Conservation (phyloP, 495 filamentous ascomycete species). For the Neurospora hispaniola region DNA sequence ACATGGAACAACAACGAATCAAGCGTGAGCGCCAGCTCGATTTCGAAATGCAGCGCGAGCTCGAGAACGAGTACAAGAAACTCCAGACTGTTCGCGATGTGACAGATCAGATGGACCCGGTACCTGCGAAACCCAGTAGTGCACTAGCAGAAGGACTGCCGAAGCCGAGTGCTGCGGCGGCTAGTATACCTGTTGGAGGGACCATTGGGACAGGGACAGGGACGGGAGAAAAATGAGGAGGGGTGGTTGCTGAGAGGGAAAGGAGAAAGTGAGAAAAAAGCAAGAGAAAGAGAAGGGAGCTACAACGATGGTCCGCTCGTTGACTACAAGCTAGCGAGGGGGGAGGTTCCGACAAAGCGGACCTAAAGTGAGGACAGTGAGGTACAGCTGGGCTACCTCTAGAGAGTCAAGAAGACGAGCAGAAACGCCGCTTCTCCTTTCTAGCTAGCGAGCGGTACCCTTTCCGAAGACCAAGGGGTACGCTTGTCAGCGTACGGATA, state of each 20-base stretch:
- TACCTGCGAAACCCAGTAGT: neutral
- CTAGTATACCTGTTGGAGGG: neutral
- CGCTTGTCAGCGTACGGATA: neutral
- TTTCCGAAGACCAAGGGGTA: neutral
- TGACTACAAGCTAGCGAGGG: neutral
- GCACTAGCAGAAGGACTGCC: neutral
- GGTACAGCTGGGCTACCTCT: neutral
- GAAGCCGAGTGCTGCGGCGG: neutral
- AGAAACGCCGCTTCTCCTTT: neutral
- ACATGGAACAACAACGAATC: constrained; percentile 85
- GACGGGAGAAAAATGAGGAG: neutral
- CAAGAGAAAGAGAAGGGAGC: neutral
- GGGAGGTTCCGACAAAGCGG: neutral
- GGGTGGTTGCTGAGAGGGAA: neutral
- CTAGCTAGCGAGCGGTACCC: neutral
- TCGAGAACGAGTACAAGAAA: constrained; percentile 87
- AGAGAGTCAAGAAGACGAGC: neutral
- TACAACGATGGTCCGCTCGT: neutral
- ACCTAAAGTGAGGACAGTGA: neutral
- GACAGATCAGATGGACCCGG: constrained; percentile 13
- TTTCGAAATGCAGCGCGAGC: constrained; percentile 76
- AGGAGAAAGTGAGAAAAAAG: neutral
- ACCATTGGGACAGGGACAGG: neutral
- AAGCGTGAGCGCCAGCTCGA: constrained; percentile 84
- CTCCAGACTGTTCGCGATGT: constrained; percentile 50